Base-by-base conservation (phyloP, 2,329 filamentous ascomycete genomes). In the Orbilia javanica region DNA sequence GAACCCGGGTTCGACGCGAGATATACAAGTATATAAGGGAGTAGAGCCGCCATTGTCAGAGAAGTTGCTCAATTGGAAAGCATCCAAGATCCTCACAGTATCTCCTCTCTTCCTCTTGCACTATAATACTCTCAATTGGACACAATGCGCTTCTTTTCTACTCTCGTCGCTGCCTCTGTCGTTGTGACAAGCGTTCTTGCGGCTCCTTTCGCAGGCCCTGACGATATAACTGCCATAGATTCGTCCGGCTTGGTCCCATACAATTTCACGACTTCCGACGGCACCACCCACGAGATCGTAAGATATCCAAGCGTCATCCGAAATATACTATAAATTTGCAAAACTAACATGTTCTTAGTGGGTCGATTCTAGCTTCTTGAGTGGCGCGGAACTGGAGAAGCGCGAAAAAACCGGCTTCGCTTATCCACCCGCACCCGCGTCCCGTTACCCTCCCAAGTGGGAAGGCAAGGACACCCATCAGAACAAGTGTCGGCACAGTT, bases 401-500 rank as follows among this genome's bases (percentile, higher is more conserved):
- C 52, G 52, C 8, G 29, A 57, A n/a, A n/a, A n/a, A 57, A 57
- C 52, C 3, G 31, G 31, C n/a, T 31, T 31, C 11, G 52, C 29
- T n/a, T 8, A 57, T 57, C 52, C 29, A 8, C 50, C 50, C 18
- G 25, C 50, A 34, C 50, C 52, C 36, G 27, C 29, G 10, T 39
- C 52, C 29, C 52, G 31, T 39, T 39, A 57, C n/a, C 4, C 29
- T 22, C 52, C 52, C 8, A 7, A 39, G 52, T 57, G 52, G 52
- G 39, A 57, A 4, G 4, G 18, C 1, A 57, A 15, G 31, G 20
- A n/a, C 52, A 57, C 52, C 18, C 4, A 36, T 8, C 52, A 57
- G 31, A 22, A 57, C 52, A 57, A 57, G 31, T 57, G 52, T 57
- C 52, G 52, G n/a, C 52, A 57, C 18, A 57, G 52, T 10, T 57